phyloP scores from a whole-genome alignment of 345 rosid genomes.

The Clarkia xantiana region DNA sequence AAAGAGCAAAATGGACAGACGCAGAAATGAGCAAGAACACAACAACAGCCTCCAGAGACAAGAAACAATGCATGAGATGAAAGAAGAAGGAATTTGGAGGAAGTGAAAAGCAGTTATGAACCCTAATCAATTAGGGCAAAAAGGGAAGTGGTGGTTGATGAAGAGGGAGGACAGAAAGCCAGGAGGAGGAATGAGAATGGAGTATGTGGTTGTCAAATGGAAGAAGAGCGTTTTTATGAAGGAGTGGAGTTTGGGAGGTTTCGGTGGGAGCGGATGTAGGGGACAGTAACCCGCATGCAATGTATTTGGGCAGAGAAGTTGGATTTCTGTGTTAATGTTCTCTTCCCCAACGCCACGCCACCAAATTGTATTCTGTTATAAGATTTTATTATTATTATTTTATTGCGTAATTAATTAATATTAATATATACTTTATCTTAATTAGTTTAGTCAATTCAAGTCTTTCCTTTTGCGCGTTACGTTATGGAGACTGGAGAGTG shows the following conservation, averaged over 20 bases:
- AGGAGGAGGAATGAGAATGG: not conserved
- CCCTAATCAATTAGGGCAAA: slow-evolving; percentile 93
- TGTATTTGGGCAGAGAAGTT: slow-evolving; percentile 35
- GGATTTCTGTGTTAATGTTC: slow-evolving; percentile 15
- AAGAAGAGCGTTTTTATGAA: slow-evolving; percentile 9
- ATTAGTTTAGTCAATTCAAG: too few relatives aligned
- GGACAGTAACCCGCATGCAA: slow-evolving; percentile 33
- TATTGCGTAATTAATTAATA: not conserved
- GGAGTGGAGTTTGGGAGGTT: slow-evolving; percentile 3
- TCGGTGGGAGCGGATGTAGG: slow-evolving; percentile 21
- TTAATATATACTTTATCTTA: too few relatives aligned
- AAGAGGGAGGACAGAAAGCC: slow-evolving; percentile 1
- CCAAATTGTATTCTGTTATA: not conserved
- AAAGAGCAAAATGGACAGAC: slow-evolving; percentile 6
- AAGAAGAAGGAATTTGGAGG: slow-evolving; percentile 1
- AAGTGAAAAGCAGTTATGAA: slow-evolving; percentile 15
- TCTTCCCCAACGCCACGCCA: too few relatives aligned
- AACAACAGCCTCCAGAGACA: slow-evolving; percentile 11
- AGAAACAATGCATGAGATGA: slow-evolving; percentile 56
- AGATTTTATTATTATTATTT: too few relatives aligned
- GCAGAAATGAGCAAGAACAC: slow-evolving; percentile 12
- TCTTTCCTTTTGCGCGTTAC: too few relatives aligned
- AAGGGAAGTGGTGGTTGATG: slow-evolving; percentile 11
- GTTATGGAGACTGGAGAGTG: too few relatives aligned
- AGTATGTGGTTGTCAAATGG: slow-evolving; percentile 2